Percentiles rank a stretch among this genome's conserved stretches.
phyloP scores from a whole-genome alignment of 2,329 filamentous ascomycete species.

The Paracorniculantispora psalliotae region DNA sequence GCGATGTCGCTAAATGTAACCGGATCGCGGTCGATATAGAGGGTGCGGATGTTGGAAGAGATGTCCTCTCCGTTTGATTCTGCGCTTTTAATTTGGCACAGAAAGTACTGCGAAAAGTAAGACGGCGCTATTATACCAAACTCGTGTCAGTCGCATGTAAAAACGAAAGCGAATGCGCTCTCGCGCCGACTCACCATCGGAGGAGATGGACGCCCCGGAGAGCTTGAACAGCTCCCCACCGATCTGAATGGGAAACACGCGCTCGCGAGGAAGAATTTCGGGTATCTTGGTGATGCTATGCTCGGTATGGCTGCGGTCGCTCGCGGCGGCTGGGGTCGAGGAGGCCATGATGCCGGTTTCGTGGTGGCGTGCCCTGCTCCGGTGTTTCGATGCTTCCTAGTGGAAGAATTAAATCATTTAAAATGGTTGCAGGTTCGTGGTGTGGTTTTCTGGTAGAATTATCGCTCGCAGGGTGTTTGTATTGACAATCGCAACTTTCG shows the following conservation, averaged over 20 bases:
- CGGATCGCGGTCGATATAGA: conserved; percentile 94
- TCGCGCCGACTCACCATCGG: conserved; percentile 53
- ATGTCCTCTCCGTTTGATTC: conserved; percentile 53
- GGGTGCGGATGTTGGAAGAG: conserved; percentile 57
- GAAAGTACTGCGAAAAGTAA: conserved; percentile 93
- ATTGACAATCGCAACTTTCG: not conserved
- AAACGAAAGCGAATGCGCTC: not conserved
- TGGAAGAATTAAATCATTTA: too few species aligned
- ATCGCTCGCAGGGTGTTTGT: not conserved
- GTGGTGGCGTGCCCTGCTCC: not conserved
- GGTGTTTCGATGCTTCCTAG: too few species aligned
- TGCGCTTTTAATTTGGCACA: conserved; percentile 67
- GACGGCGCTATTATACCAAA: conserved; percentile 65
- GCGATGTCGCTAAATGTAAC: conserved; percentile 84
- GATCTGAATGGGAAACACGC: conserved; percentile 71
- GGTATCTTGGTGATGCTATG: conserved; percentile 45
- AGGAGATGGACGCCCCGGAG: conserved; percentile 67
- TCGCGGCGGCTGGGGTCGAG: not conserved
- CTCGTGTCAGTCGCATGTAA: not conserved
- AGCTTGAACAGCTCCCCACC: conserved; percentile 67
- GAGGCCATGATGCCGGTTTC: not conserved
- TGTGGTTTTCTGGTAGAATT: not conserved
- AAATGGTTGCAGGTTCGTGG: not conserved
- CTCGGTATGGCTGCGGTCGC: conserved; percentile 17
- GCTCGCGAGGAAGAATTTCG: conserved; percentile 60